phyloP scores from a whole-genome alignment of 108 stramenopile genomes.

The Aurantiochytrium sp. region DNA sequence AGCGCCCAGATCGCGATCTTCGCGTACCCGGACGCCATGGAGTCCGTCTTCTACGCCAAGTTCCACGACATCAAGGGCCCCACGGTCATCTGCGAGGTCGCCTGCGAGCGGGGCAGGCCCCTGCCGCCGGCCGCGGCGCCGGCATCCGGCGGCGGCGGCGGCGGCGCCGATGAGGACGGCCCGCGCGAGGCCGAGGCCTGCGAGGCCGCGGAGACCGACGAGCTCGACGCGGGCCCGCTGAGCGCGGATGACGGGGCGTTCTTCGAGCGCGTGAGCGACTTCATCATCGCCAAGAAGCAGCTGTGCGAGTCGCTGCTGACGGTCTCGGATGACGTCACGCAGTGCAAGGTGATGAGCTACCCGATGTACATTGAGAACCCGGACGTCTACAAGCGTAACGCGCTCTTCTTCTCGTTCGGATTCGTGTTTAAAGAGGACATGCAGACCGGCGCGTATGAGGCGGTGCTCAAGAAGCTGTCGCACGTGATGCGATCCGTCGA shows the following conservation, averaged over 20 bases:
- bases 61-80: not conserved
- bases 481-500: not conserved
- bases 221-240: too few relatives aligned
- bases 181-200: not conserved
- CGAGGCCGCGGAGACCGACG: not conserved
- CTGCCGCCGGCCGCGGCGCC: too few relatives aligned
- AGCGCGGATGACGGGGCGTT: not conserved
- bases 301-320: not conserved
- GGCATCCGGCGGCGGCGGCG: too few relatives aligned
- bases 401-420: not conserved
- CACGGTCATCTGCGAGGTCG: not conserved
- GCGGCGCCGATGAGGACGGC: not conserved
- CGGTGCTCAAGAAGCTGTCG: not conserved
- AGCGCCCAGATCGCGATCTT: too few relatives aligned
- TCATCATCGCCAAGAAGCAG: not conserved
- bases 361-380: not conserved
- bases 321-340: not conserved
- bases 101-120: not conserved
- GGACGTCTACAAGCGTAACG: not conserved
- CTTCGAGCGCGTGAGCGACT: not conserved
- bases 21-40: too few relatives aligned
- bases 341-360: not conserved
- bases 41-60: not conserved
- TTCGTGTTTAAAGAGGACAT: not conserved
- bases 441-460: not conserved